Base-by-base conservation (phyloP, 2,329 filamentous ascomycete species). In the Sphaerulina populicola region DNA sequence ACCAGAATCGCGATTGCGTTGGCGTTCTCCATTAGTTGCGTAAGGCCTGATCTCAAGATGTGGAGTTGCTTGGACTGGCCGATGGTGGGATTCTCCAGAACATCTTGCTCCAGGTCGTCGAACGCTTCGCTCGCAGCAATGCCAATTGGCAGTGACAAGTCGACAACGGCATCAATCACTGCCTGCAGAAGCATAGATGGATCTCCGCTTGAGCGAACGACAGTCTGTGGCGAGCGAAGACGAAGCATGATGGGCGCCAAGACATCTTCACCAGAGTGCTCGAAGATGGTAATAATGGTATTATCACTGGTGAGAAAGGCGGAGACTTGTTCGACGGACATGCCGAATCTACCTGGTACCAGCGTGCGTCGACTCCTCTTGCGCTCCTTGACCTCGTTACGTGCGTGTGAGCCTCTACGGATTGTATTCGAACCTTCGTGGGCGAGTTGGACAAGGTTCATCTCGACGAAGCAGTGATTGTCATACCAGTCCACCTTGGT, bases 201-300 rank as follows among this genome's bases (percentile, higher is more conserved):
- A 69, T 96, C 90, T 63, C 86, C 90, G 6, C 84, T 90, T 60
- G 87, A 82, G 27, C 90, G 82, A 7, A 96, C 72, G 42, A 93
- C 87, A 0, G 90, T 96, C 55, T 91, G 87, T 0, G 80, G 76
- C 0, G 83, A 86, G 44, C 74, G 77, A 0, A 96, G 74, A 15
- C 90, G 86, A 33, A 78, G 77, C 27, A 94, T 74, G 35, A 96
- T 95, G 1, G 89, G 89, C 2, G 76, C 74, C 67, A 94, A 87
- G 2, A 95, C 80, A 58, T 94, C 89, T 40, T 83, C 79, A 2
- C 88, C 90, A 0, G 88, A 94, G 38, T 83, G 79, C 70, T 96
- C 89, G 60, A 96, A 96, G 68, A 96, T 94, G 12, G 87, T 91
- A 18, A 94, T 89, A 48, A 95, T 83, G 0, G 85, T 91, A 63